A percentile compares a stretch with the other conserved stretches of the same genome.
Conservation (phyloP, 2,329 filamentous ascomycete species). For the Periconia macrospinosa region DNA sequence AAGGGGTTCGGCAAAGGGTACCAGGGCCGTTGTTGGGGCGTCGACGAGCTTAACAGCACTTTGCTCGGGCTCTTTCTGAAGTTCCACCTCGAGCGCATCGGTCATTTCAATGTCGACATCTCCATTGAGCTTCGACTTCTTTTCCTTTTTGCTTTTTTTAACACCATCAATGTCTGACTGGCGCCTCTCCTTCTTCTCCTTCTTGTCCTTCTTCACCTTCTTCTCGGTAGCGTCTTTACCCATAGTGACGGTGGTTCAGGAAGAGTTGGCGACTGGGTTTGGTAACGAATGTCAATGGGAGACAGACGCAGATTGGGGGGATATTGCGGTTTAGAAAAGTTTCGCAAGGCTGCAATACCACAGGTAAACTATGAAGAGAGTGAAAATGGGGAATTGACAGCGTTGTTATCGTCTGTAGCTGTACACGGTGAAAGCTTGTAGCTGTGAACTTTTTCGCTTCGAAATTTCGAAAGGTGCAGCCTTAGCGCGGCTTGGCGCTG, state of each 20-base stretch:
- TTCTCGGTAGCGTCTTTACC: slow-evolving; percentile 43
- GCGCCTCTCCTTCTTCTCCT: slow-evolving; percentile 70
- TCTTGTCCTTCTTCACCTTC: slow-evolving; percentile 59
- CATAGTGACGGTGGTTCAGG: slow-evolving; percentile 24
- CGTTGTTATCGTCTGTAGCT: slow-evolving; percentile 1
- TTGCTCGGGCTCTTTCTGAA: slow-evolving; percentile 65
- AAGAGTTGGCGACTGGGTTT: not conserved
- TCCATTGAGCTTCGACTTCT: slow-evolving; percentile 68
- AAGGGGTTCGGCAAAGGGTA: slow-evolving; percentile 81
- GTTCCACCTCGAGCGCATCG: slow-evolving; percentile 56
- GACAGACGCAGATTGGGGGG: not conserved
- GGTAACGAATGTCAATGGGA: not conserved
- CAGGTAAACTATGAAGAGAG: not conserved
- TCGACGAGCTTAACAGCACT: slow-evolving; percentile 50
- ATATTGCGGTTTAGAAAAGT: not conserved
- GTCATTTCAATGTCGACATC: slow-evolving; percentile 52
- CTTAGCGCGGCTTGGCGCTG: slow-evolving; percentile 8
- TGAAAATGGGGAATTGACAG: not conserved
- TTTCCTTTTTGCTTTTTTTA: slow-evolving; percentile 58
- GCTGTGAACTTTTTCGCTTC: slow-evolving; percentile 6
- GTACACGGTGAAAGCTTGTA: not conserved
- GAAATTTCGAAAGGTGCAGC: slow-evolving; percentile 8
- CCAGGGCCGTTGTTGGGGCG: slow-evolving; percentile 60
- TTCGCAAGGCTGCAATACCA: not conserved
- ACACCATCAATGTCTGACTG: slow-evolving; percentile 40